Percentiles rank a stretch among this genome's conserved stretches.
Conservation (phyloP, 2,329 filamentous ascomycete genomes). For the Ascochyta pisi region DNA sequence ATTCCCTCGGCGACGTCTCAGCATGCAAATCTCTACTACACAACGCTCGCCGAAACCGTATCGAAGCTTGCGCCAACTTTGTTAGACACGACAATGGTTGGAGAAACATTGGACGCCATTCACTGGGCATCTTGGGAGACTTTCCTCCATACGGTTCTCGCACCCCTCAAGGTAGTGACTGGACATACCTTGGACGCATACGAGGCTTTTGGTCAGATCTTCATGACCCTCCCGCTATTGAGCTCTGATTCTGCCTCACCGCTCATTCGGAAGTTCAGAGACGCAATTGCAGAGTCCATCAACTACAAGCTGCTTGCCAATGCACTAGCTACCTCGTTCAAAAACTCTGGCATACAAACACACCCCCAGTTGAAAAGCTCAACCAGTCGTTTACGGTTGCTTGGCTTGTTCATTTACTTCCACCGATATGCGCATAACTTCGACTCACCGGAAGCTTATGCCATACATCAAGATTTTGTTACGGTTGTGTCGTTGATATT, state of each 20-base stretch:
- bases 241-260: conserved; percentile 34
- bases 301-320: conserved; percentile 57
- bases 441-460: conserved; percentile 47
- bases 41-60: conserved; percentile 37
- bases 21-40: conserved; percentile 42
- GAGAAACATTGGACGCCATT: neutral
- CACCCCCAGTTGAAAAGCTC: conserved; percentile 42
- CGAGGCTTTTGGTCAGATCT: conserved; percentile 50
- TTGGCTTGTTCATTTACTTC: conserved; percentile 67
- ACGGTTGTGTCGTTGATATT: conserved; percentile 63
- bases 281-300: conserved; percentile 54
- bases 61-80: conserved; percentile 21
- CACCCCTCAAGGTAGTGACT: conserved; percentile 43
- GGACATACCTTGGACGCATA: conserved; percentile 48
- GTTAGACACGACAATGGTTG: neutral
- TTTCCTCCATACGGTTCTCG: conserved; percentile 33
- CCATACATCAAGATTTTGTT: conserved; percentile 62
- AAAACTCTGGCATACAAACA: conserved; percentile 31
- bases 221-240: conserved; percentile 52
- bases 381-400: conserved; percentile 60
- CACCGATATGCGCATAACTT: conserved; percentile 57
- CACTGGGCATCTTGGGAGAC: conserved; percentile 16
- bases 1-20: conserved; percentile 45
- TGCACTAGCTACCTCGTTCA: conserved; percentile 42
- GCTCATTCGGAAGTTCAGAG: conserved; percentile 35